These are phyloP conservation scores for Cutaneotrichosporon cutaneum DNA, from an alignment of 1,284 basidiomycete genomes.

Conservation along the genomic window DNA sequence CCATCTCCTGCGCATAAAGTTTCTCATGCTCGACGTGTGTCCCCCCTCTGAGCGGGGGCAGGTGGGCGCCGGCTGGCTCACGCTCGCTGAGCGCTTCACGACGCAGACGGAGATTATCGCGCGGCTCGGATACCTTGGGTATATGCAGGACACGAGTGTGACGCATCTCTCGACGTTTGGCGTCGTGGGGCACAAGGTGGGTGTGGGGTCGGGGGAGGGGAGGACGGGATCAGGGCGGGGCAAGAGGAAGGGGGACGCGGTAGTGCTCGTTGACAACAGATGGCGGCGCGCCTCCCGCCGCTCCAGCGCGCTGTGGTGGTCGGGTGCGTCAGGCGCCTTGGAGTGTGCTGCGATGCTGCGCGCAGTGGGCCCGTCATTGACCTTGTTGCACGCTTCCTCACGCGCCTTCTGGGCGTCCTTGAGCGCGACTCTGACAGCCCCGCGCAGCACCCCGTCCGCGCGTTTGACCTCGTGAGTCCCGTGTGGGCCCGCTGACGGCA, in stretches of 20 bases:
- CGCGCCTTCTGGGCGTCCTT: not conserved
- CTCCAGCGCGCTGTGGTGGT: constrained; percentile 11
- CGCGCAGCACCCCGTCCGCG: not conserved
- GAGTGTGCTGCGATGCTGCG: constrained; percentile 10
- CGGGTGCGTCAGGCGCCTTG: constrained; percentile 8
- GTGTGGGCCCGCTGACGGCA: not conserved
- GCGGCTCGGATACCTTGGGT: constrained; percentile 13
- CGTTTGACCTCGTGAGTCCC: constrained; percentile 7
- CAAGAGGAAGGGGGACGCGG: too few relatives aligned
- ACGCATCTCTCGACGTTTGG: constrained; percentile 20
- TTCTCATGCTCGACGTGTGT: constrained; percentile 15
- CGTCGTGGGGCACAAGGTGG: constrained; percentile 18
- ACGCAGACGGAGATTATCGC: constrained; percentile 16
- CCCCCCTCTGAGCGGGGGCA: not conserved
- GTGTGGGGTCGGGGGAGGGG: too few relatives aligned
- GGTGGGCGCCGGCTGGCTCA: constrained; percentile 13
- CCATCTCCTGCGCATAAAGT: constrained; percentile 15
- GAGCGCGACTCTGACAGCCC: not conserved
- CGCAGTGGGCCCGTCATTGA: constrained; percentile 10
- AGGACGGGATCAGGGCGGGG: too few relatives aligned
- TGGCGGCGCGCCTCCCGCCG: constrained; percentile 10
- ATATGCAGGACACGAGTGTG: constrained; percentile 22
- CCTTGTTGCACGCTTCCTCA: constrained; percentile 20
- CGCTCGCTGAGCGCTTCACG: constrained; percentile 10
- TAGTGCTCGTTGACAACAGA: constrained; percentile 6